Conservation (phyloP, 2,329 filamentous ascomycete species). For the Paracoccidioides lutzii region DNA sequence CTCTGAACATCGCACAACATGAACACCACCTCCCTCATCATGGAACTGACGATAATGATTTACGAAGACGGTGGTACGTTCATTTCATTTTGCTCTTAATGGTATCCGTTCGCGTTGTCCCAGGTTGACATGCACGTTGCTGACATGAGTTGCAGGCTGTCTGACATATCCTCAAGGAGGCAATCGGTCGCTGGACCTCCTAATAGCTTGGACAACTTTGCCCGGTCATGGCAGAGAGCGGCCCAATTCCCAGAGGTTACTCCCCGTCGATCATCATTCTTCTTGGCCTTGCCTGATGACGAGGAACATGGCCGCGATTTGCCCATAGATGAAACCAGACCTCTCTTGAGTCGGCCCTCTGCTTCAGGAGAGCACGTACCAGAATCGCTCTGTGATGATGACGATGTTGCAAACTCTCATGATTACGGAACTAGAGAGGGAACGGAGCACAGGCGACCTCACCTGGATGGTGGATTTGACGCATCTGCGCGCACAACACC, state of each 20-base stretch:
- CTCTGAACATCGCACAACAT: not conserved
- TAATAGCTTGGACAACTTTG: constrained; percentile 90
- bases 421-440: constrained; percentile 9
- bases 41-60: not conserved
- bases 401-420: not conserved
- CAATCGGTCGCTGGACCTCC: constrained; percentile 52
- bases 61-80: not conserved
- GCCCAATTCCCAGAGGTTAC: constrained; percentile 80
- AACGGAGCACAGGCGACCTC: constrained; percentile 13
- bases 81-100: not conserved
- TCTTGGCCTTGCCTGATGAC: constrained; percentile 42
- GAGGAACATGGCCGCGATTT: constrained; percentile 36
- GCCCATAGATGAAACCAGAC: constrained; percentile 9
- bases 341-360: constrained; percentile 6
- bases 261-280: constrained; percentile 62
- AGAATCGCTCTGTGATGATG: not conserved
- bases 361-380: not conserved
- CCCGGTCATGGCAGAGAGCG: constrained; percentile 81
- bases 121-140: not conserved
- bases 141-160: not conserved
- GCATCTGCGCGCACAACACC: constrained; percentile 11
- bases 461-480: constrained; percentile 20
- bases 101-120: not conserved
- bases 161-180: not conserved
- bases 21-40: not conserved